These are phyloP conservation scores for Fusarium graminum DNA, from an alignment of 2,329 filamentous ascomycete species.

Conservation along the genomic window DNA sequence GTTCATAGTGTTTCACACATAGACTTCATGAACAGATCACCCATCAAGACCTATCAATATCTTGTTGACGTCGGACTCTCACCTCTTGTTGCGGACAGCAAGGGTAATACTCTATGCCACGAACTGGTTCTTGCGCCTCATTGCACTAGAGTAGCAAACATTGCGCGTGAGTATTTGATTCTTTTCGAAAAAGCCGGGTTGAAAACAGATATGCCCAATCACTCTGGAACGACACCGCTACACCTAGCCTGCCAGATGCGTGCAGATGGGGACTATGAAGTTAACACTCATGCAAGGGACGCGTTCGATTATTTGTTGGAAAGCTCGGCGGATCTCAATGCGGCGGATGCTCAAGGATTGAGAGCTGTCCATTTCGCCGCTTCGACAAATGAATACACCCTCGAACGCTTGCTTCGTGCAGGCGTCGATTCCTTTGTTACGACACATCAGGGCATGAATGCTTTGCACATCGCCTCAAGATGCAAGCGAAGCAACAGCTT, in stretches of 20 bases:
- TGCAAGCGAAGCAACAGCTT: slow-evolving; percentile 31
- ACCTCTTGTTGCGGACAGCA: slow-evolving; percentile 22
- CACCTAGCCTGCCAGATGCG: slow-evolving; percentile 27
- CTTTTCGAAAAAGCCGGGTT: slow-evolving; percentile 18
- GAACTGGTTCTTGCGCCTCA: slow-evolving; percentile 15
- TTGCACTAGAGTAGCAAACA: neutral
- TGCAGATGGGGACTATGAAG: neutral
- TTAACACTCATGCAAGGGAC: neutral
- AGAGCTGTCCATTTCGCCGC: slow-evolving; percentile 40
- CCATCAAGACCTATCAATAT: slow-evolving; percentile 7
- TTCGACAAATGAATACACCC: slow-evolving; percentile 14
- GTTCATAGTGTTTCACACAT: neutral
- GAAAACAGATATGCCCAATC: slow-evolving; percentile 20
- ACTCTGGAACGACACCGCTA: slow-evolving; percentile 30
- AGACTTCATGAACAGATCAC: neutral
- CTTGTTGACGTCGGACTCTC: slow-evolving; percentile 27
- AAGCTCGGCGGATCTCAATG: slow-evolving; percentile 6
- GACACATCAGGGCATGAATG: slow-evolving; percentile 32
- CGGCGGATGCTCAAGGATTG: slow-evolving; percentile 19
- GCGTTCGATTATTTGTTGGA: slow-evolving; percentile 22
- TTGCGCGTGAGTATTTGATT: neutral
- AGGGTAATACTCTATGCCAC: slow-evolving; percentile 37
- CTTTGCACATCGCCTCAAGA: slow-evolving; percentile 37
- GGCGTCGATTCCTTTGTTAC: slow-evolving; percentile 34
- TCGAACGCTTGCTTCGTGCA: slow-evolving; percentile 21